Evolutionary conservation across 345 rosid genomes (phyloP).

Genomic region (Sisymbrium irio): DNA sequence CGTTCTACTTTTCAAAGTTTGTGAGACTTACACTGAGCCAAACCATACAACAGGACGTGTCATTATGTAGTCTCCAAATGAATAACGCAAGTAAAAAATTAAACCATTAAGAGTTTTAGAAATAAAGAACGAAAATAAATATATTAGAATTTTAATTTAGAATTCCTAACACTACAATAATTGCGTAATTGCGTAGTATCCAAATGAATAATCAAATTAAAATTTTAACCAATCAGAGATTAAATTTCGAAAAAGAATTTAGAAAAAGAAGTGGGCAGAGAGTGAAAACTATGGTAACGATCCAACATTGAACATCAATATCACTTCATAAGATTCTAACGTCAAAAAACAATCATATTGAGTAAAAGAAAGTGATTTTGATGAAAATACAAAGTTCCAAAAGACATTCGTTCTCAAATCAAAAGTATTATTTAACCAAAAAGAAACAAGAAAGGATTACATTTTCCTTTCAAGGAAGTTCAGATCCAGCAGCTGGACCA

Average conservation of each 20-base stretch:
- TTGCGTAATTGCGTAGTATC: background rate
- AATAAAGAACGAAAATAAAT: background rate
- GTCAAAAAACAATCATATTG: slow-evolving; percentile 14
- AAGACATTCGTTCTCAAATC: background rate
- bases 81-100: too few species aligned
- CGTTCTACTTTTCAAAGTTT: background rate
- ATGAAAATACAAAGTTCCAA: slow-evolving; percentile 4
- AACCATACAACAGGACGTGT: background rate
- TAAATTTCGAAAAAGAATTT: too few species aligned
- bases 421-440: slow-evolving; percentile 9
- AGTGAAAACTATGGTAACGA: background rate
- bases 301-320: background rate
- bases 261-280: too few species aligned
- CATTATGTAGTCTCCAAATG: too few species aligned
- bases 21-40: background rate
- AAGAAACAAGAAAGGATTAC: background rate
- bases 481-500: slow-evolving; percentile 46
- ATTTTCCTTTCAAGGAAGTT: slow-evolving; percentile 44
- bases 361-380: background rate
- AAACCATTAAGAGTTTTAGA: too few species aligned
- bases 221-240: background rate
- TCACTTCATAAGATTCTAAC: background rate
- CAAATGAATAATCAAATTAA: background rate
- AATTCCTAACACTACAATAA: too few species aligned
- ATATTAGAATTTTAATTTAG: background rate